Conservation (phyloP, 2,329 filamentous ascomycete genomes). For the Emergomyces pasteurianus region DNA sequence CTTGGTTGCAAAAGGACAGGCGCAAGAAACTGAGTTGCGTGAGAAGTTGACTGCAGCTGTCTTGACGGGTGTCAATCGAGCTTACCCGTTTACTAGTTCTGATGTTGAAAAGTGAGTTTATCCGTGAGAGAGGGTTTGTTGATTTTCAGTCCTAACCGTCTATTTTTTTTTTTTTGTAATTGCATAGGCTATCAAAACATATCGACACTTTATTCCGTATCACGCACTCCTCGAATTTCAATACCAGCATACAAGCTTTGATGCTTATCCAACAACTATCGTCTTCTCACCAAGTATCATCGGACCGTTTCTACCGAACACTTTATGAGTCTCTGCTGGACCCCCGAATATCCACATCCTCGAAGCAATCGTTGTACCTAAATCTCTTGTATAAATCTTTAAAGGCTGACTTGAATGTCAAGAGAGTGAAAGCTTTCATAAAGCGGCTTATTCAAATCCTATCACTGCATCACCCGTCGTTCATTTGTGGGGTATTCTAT, state of each 20-base stretch:
- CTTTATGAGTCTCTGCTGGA: constrained; percentile 92
- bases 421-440: constrained; percentile 87
- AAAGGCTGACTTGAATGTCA: constrained; percentile 80
- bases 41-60: constrained; percentile 91
- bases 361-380: constrained; percentile 89
- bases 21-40: constrained; percentile 55
- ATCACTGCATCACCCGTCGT: constrained; percentile 79
- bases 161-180: constrained; percentile 3
- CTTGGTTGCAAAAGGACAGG: constrained; percentile 20
- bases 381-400: constrained; percentile 82
- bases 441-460: constrained; percentile 85
- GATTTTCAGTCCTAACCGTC: constrained; percentile 13
- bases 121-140: neutral
- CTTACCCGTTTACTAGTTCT: constrained; percentile 79
- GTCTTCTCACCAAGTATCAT: constrained; percentile 62
- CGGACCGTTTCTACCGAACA: constrained; percentile 88
- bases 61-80: constrained; percentile 87
- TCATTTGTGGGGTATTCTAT: constrained; percentile 86
- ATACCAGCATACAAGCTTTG: constrained; percentile 91
- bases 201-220: constrained; percentile 91
- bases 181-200: constrained; percentile 62
- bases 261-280: constrained; percentile 91
- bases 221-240: constrained; percentile 97
- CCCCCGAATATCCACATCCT: constrained; percentile 74
- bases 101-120: constrained; percentile 56